Base-by-base conservation (phyloP, 805 yeast species). In the Saturnispora quitensis region DNA sequence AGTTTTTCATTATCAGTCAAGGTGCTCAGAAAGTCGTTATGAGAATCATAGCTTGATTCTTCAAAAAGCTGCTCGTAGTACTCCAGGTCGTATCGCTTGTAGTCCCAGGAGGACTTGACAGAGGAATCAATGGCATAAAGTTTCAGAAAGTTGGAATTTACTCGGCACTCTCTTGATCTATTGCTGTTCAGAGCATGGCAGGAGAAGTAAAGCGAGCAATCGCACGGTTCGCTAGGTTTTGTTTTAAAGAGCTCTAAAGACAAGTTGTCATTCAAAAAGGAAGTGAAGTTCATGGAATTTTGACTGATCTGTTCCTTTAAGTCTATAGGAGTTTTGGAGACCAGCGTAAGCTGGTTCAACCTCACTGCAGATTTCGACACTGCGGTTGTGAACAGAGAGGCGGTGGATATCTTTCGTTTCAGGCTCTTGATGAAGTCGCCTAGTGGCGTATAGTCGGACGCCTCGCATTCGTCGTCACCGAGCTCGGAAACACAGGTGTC, bases 91-190 rank as follows among this genome's bases (percentile, higher is more conserved):
- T 68, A 58, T 43, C 62, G 62, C 5, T 69, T 68, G 10, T 69
- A 59, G 3, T 60, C 45, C 1, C 70, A 70, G 4, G 63, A 58
- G 24, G 38, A 20, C 47, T 40, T 66, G 15, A 75, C 68, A n/a
- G 69, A 62, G 53, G 66, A 71, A 58, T 78, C 82, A 45, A 71
- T 67, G 1, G 84, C 75, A 55, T 77, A 78, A 36, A 76, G 64
- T 50, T 75, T 64, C 24, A 80, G 61, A 53, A 79, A 79, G 33
- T 65, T 63, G 7, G 78, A 65, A 58, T 80, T 80, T 43, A 78
- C 69, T 50, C 84, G 68, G 35, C 74, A 71, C 53, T 78, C 82
- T 53, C 83, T 66, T 24, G 58, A 31, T 40, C 44, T 40, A 12
- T 24, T 40, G 31, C 15, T 18, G 18, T 18, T 8, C 24, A 12